Evolutionary conservation across 345 rosid genomes (phyloP), one percentile per base, ranked within the genome.

Genomic region (Sapria himalayana): DNA sequence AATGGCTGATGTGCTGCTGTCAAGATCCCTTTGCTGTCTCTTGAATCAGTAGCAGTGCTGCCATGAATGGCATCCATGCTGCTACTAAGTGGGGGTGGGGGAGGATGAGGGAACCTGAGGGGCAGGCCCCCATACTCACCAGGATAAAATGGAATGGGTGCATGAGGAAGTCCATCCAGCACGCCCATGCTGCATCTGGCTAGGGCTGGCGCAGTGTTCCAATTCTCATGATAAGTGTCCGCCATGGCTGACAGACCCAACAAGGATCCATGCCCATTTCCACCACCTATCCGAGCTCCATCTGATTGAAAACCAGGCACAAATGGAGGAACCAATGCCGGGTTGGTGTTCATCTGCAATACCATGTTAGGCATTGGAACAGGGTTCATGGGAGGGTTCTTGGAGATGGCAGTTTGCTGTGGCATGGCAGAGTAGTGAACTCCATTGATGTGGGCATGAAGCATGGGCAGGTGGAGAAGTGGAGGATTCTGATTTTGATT

Each of bases 261-360:
- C 46, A 76, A 49, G 10, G 93, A 76, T 9, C 80, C 82, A 51
- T 74, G 94, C 38, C 76, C 93, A 5, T 65, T 56, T 41, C 78
- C 89, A 46, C 38, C 61, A 47, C 79, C 93, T 37, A 64, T 41
- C 38, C 72, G 95, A 56, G 59, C 64, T 45, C 79, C 89, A 17
- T 76, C 97, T 0, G 69, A 37, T 29, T 71, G 76, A 51, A 60
- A 86, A 36, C 76, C 63, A 29, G 72, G 76, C 49, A 63, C 67
- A 41, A 63, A 76, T 46, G 74, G 84, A 44, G 76, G 76, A 0
- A 65, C 57, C 52, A 70, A 33, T 43, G 64, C 47, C 6, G 59
- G 74, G 54, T 63, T 75, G 27, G 92, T 61, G 63, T 65, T 81
- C 64, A 71, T 54, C 2, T 84, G 80, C 55, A 67, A 31, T 23